A percentile compares a stretch with the other conserved stretches of the same genome.
Evolutionary conservation across 352 stramenopile species (phyloP).

Genomic region (Phytopythium kandeliae): DNA sequence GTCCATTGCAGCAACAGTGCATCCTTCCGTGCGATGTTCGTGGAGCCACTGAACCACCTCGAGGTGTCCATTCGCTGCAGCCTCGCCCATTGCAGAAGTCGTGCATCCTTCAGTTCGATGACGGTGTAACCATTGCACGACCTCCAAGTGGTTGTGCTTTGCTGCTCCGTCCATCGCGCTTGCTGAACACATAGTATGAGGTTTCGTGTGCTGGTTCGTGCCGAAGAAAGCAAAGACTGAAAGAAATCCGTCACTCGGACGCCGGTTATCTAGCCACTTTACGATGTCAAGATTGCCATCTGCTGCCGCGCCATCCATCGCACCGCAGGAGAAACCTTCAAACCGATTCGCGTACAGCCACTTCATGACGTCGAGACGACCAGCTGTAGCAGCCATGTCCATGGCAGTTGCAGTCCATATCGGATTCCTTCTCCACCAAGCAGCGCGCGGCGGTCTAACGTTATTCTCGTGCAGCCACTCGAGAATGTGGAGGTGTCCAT

Average conservation of each 20-base stretch:
- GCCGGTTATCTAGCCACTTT: no score
- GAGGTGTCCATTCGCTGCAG: no score
- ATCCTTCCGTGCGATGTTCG: no score
- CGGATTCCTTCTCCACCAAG: no score
- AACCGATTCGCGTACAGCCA: constrained; percentile 10
- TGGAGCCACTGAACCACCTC: no score
- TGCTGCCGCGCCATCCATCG: constrained; percentile 22
- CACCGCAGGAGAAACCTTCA: constrained; percentile 20
- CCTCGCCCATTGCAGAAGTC: no score
- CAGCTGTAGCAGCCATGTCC: constrained; percentile 5
- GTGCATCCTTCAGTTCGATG: no score
- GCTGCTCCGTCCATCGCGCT: constrained; percentile 19
- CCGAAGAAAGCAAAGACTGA: no score
- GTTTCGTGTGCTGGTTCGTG: no score
- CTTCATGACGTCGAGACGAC: constrained; percentile 1
- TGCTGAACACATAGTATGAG: constrained; percentile 17
- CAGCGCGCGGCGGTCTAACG: background rate
- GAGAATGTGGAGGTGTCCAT: constrained; percentile 12
- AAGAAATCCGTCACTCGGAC: constrained; percentile 31
- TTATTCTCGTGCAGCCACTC: constrained; percentile 5
- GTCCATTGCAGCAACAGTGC: no score
- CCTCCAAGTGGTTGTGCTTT: constrained; percentile 27
- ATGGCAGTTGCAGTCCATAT: constrained; percentile 6
- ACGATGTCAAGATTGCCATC: constrained; percentile 31
- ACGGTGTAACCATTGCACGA: constrained; percentile 28